Base-by-base conservation (phyloP, 2,329 filamentous ascomycete genomes). In the Hirsutella thompsonii region DNA sequence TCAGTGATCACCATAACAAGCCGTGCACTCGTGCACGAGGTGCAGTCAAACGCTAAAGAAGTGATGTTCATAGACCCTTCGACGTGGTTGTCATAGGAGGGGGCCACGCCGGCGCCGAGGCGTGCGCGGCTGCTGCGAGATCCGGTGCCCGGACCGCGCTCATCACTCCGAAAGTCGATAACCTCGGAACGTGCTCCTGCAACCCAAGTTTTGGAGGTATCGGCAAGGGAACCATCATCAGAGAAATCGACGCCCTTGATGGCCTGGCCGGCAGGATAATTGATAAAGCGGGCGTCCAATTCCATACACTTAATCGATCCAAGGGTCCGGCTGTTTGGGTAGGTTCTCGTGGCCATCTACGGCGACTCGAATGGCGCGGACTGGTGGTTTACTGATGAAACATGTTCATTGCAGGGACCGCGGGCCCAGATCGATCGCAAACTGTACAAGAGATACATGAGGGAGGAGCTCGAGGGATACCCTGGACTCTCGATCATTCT, bases 201-300 rank as follows among this genome's bases (percentile, higher is more conserved):
- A 96, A 96, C 58, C 90, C 90, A 2, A 94, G 87, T 48, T 94
- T 98, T 56, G 92, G 92, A 32, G 92, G 92, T n/a, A 96, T 98
- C 51, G 92, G 92, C 36, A 98, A 98, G 59, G 92, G 92, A 14
- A 96, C 86, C 9, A 95, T 98, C 68, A 69, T 98, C 39, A 81
- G 90, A 34, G 92, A 98, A 62, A 81, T 98, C 26, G 92, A 98
- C 65, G 92, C 92, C 0, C 70, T 98, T 44, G 92, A 96, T 55
- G 92, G 92, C 0, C 68, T 98, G 18, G 82, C 88, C 0, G 89
- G 87, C 0, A 76, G 86, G 29, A 81, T 95, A 19, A 87, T 94
- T 44, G 92, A 98, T 64, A 90, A 92, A 58, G 83, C 92, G 3
- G 92, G 87, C 5, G 76, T 95, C n/a, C 90, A 95, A 58, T 98